Conservation (phyloP, 2,329 filamentous ascomycete genomes). For the Bipolaris victoriae region DNA sequence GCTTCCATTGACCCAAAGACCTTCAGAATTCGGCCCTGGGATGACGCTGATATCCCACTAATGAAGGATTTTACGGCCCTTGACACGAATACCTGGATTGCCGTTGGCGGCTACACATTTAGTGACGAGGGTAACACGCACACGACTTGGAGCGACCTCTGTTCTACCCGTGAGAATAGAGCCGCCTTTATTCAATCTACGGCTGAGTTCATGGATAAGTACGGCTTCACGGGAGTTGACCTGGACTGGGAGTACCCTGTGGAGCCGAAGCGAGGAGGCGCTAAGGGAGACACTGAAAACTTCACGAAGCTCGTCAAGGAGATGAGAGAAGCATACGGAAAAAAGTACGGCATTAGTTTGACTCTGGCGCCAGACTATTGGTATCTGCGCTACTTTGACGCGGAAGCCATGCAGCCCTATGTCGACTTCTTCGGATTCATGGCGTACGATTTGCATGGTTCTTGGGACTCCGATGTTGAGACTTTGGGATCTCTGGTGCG, state of each 20-base stretch:
- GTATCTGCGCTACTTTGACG: constrained; percentile 38
- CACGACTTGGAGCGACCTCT: constrained; percentile 4
- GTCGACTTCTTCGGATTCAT: constrained; percentile 39
- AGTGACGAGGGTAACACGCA: neutral
- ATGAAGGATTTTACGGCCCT: neutral
- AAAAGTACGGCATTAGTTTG: constrained; percentile 31
- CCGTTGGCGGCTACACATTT: constrained; percentile 1
- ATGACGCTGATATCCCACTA: neutral
- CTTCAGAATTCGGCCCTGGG: neutral
- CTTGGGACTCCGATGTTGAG: constrained; percentile 43
- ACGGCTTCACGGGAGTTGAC: constrained; percentile 55
- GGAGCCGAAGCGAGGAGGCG: constrained; percentile 46
- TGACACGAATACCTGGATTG: neutral
- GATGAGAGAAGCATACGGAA: constrained; percentile 5
- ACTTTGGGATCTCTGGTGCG: constrained; percentile 24
- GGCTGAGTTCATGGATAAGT: constrained; percentile 49
- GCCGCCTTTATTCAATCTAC: constrained; percentile 36
- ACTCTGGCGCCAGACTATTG: constrained; percentile 31
- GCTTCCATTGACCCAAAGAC: constrained; percentile 22
- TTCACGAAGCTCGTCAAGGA: constrained; percentile 23
- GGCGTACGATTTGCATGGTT: constrained; percentile 27
- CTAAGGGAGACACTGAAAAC: constrained; percentile 39
- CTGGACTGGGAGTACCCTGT: constrained; percentile 51
- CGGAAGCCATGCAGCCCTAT: constrained; percentile 46
- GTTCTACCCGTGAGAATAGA: constrained; percentile 3